Conservation (phyloP, 192 early-diverging fungal species). For the Coemansia furcata region DNA sequence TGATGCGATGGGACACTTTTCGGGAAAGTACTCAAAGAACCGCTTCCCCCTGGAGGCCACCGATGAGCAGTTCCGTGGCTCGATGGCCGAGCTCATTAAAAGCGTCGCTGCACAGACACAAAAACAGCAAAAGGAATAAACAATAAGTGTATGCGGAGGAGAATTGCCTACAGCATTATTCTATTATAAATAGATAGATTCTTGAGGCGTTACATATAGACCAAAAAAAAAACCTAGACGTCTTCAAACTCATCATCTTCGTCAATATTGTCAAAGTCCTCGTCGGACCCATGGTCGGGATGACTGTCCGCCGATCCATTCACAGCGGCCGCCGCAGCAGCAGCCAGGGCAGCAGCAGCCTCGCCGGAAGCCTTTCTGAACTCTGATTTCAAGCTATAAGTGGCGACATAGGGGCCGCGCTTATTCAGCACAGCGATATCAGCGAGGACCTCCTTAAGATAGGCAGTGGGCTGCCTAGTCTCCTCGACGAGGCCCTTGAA, state of each 20-base stretch:
- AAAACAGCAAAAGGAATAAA: background rate
- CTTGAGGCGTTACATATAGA: background rate
- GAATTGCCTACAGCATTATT: too few species aligned
- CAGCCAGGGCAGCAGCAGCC: slow-evolving; percentile 14
- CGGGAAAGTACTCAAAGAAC: slow-evolving; percentile 41
- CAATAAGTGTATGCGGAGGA: too few species aligned
- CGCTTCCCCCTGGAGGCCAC: slow-evolving; percentile 48
- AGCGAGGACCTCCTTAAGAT: slow-evolving; percentile 77
- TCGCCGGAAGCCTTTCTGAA: slow-evolving; percentile 54
- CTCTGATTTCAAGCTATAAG: slow-evolving; percentile 85
- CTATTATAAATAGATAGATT: too few species aligned
- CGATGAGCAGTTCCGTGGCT: slow-evolving; percentile 21
- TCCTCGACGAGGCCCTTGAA: slow-evolving; percentile 82
- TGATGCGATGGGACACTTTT: slow-evolving; percentile 36
- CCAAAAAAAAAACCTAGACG: slow-evolving; percentile 4
- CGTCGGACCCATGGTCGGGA: slow-evolving; percentile 6
- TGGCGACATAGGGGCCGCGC: slow-evolving; percentile 76
- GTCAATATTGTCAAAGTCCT: slow-evolving; percentile 28
- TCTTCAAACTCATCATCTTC: slow-evolving; percentile 56
- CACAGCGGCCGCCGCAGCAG: slow-evolving; percentile 14
- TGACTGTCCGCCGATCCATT: slow-evolving; percentile 1
- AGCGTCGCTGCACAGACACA: slow-evolving; percentile 5
- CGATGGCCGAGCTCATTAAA: slow-evolving; percentile 31
- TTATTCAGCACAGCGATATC: slow-evolving; percentile 83
- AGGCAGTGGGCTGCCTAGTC: slow-evolving; percentile 76